phyloP scores from a whole-genome alignment of 2,329 filamentous ascomycete genomes.

The Pseudogymnoascus sp. region DNA sequence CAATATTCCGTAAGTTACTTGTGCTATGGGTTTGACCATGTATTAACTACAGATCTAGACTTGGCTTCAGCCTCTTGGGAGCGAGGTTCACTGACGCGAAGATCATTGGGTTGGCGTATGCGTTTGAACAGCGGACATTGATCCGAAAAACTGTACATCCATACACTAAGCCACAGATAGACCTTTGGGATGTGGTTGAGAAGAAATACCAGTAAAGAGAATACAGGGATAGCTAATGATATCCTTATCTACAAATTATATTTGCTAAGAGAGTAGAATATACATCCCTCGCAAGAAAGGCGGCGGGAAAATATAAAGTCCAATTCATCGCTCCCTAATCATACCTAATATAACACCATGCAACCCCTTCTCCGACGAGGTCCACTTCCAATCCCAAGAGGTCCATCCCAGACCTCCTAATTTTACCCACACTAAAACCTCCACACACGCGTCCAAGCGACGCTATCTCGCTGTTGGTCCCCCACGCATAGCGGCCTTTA shows the following conservation, averaged over 20 bases:
- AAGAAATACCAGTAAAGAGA: too few species aligned
- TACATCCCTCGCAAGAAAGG: too few species aligned
- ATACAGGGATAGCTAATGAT: slow-evolving; percentile 43
- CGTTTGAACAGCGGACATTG: slow-evolving; percentile 41
- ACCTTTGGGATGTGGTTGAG: slow-evolving; percentile 41
- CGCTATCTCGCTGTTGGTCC: neutral
- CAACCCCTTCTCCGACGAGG: neutral
- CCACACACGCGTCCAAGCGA: neutral
- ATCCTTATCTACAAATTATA: too few species aligned
- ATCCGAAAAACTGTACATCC: neutral
- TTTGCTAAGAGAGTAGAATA: too few species aligned
- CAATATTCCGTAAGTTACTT: slow-evolving; percentile 32
- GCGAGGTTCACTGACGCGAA: slow-evolving; percentile 39
- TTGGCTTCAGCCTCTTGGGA: too few species aligned
- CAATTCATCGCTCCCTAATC: neutral
- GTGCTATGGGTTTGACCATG: neutral
- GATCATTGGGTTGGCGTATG: slow-evolving; percentile 56
- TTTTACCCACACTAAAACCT: slow-evolving; percentile 13
- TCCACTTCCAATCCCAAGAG: neutral
- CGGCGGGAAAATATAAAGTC: too few species aligned
- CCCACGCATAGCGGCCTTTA: neutral
- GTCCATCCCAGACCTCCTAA: neutral
- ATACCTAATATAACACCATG: neutral
- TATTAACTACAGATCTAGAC: too few species aligned
- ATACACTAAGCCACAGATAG: slow-evolving; percentile 37